These are phyloP conservation scores for Musa acuminata DNA, from an alignment of 176 grass and related monocot species.

Conservation along the genomic window DNA sequence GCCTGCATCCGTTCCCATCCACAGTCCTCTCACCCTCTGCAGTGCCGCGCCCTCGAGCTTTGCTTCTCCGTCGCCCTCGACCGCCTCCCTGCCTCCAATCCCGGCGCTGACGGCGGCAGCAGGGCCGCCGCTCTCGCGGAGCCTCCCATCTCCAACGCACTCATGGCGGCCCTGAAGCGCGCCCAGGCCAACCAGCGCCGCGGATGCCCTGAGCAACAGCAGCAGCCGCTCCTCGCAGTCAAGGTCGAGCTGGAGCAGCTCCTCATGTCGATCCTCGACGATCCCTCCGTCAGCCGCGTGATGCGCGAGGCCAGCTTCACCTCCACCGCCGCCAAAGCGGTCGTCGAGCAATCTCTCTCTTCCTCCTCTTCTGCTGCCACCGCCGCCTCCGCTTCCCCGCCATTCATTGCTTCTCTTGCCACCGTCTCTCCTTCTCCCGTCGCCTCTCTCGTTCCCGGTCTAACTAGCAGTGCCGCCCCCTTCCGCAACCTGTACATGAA, in stretches of 20 bases:
- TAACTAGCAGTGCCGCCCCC: neutral
- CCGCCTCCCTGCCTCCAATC: constrained; percentile 16
- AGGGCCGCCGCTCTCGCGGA: neutral
- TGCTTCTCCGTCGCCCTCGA: constrained; percentile 29
- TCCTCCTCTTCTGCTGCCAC: neutral
- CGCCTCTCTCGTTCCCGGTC: neutral
- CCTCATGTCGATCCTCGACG: constrained; percentile 25
- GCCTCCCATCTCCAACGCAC: constrained; percentile 26
- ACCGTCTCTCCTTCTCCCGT: neutral
- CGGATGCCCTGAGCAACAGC: constrained; percentile 28
- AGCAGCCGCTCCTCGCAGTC: constrained; percentile 31
- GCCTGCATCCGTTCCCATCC: constrained; percentile 27
- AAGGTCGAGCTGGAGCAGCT: constrained; percentile 30
- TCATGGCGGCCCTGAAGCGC: constrained; percentile 28
- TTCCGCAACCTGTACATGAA: constrained; percentile 21
- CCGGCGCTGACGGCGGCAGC: neutral
- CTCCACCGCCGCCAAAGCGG: constrained; percentile 19
- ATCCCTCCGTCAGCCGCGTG: constrained; percentile 29
- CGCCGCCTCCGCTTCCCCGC: neutral
- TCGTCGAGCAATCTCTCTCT: constrained; percentile 21
- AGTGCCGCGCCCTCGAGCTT: constrained; percentile 30
- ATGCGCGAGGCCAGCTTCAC: constrained; percentile 28
- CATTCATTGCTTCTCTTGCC: neutral
- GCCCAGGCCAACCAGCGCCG: constrained; percentile 28
- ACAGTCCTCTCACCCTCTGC: constrained; percentile 18